These are phyloP conservation scores for Tetracladium setigerum DNA, from an alignment of 495 filamentous ascomycete genomes.

Conservation along the genomic window DNA sequence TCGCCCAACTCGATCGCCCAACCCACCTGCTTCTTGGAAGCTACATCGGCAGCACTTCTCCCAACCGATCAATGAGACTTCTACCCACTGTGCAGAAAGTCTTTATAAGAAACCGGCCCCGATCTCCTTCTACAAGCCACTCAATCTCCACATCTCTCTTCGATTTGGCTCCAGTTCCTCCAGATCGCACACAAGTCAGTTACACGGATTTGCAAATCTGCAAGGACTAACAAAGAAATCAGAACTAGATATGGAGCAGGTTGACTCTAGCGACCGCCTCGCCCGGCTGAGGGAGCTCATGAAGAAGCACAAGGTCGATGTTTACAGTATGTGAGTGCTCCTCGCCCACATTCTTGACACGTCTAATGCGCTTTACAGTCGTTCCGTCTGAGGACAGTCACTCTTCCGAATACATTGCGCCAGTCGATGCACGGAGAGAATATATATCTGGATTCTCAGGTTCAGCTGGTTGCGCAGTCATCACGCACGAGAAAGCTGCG, in stretches of 20 bases:
- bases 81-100: conserved; percentile 8
- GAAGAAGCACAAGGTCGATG: conserved; percentile 77
- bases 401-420: conserved; percentile 95
- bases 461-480: conserved; percentile 86
- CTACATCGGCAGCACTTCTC: too few relatives aligned
- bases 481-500: conserved; percentile 80
- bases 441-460: conserved; percentile 94
- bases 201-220: neutral
- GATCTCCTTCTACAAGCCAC: conserved; percentile 1
- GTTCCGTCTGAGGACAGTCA: conserved; percentile 97
- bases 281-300: conserved; percentile 75
- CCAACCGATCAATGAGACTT: conserved; percentile 16
- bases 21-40: too few relatives aligned
- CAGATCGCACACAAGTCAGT: conserved; percentile 5
- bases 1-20: too few relatives aligned
- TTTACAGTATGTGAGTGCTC: conserved; percentile 69
- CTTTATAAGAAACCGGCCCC: neutral
- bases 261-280: conserved; percentile 76
- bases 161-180: conserved; percentile 13
- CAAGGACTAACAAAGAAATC: conserved; percentile 1
- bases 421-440: conserved; percentile 83
- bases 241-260: conserved; percentile 63
- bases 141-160: conserved; percentile 10
- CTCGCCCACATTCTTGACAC: neutral
- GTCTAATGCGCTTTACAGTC: conserved; percentile 45